Evolutionary conservation across 805 yeast species (phyloP), one percentile per base, ranked within the genome.

Genomic region (Wickerhamiella occidentalis): DNA sequence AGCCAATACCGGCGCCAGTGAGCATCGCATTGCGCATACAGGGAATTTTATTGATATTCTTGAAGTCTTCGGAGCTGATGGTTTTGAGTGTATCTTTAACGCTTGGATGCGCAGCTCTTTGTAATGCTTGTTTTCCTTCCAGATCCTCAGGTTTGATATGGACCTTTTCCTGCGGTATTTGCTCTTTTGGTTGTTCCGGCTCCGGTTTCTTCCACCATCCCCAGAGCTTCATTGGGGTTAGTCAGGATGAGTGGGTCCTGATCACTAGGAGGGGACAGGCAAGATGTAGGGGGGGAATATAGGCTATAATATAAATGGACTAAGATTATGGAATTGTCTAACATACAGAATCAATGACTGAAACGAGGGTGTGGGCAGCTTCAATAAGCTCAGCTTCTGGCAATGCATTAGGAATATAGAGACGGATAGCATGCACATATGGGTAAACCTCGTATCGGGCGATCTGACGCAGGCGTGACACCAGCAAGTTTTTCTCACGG

Each of bases 401-500:
- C 57, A 78, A 65, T 3, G 69, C 73, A 8, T 73, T 68, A 51
- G 74, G 76, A 36, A 77, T 60, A 54, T 69, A 67, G 21, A 82
- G 58, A 49, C 75, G 70, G 55, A 83, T 64, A 51, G 78, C 76
- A 41, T 85, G 85, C 45, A 76, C 72, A 40, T 79, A 65, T 8
- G 92, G 86, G 52, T 83, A 69, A 47, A 78, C 67, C 61, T 87
- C 96, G 60, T 81, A 94, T 56, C 76, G 79, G 49, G 80, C 68
- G 11, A 86, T 73, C 51, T 71, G 71, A 51, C 77, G 78, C 23
- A 79, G 70, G 58, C 95, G 77, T 36, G 79, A 72, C 43, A 88
- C 71, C 53, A 86, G 71, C 15, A 85, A 72, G 13, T 77, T 75
- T 15, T 72, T 64, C 9, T 61, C 59, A 49, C 83, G 70, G 8